Conservation (phyloP, 2,329 filamentous ascomycete species). For the Chrysosphaeria jannelii region DNA sequence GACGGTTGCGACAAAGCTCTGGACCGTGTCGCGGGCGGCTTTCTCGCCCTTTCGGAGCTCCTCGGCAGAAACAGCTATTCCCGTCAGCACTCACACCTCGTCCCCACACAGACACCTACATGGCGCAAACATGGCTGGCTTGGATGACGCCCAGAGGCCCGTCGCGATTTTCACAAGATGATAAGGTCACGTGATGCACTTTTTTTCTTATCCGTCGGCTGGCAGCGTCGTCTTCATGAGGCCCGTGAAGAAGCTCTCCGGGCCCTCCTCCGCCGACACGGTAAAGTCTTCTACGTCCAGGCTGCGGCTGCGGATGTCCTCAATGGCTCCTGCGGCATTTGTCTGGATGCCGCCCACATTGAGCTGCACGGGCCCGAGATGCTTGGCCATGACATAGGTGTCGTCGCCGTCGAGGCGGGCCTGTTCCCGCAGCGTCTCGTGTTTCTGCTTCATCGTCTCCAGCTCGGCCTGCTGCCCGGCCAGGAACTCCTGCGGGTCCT, state of each 20-base stretch:
- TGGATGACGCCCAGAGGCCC: no score
- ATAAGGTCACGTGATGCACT: no score
- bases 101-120: no score
- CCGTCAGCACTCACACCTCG: no score
- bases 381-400: constrained; percentile 27
- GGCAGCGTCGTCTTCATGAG: no score
- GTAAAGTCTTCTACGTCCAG: no score
- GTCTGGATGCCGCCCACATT: constrained; percentile 96
- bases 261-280: no score
- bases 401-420: constrained; percentile 9
- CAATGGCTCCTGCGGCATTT: constrained; percentile 78
- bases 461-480: constrained; percentile 43
- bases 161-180: no score
- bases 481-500: constrained; percentile 52
- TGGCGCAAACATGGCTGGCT: no score
- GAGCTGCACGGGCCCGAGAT: constrained; percentile 85
- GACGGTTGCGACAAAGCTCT: constrained; percentile 32
- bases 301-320: constrained; percentile 45
- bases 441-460: constrained; percentile 26
- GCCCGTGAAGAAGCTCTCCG: no score
- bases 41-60: constrained; percentile 41
- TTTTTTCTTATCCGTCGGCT: no score
- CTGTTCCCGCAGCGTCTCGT: constrained; percentile 11
- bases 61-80: no score
- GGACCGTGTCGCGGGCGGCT: constrained; percentile 34